Evolutionary conservation across 441 rosid species (phyloP).

Genomic region (Syzygium syzygioides): DNA sequence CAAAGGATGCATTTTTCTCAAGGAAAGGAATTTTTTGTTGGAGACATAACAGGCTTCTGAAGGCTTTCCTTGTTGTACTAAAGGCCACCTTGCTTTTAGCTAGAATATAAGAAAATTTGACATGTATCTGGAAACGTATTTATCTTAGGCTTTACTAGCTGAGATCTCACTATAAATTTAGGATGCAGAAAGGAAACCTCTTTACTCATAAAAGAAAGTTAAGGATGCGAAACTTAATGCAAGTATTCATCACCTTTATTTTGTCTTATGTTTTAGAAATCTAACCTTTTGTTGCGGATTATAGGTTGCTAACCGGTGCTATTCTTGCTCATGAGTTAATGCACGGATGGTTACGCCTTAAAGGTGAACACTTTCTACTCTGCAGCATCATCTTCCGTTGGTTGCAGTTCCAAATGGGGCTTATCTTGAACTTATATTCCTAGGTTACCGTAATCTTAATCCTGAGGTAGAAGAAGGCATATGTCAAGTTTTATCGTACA

Average conservation of each 20-base stretch:
- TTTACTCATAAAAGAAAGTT: background rate
- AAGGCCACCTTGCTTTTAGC: background rate
- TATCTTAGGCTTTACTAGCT: background rate
- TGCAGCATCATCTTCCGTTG: background rate
- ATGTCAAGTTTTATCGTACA: constrained; percentile 78
- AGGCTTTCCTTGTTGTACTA: background rate
- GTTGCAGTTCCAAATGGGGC: background rate
- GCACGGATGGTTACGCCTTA: constrained; percentile 94
- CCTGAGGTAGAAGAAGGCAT: constrained; percentile 96
- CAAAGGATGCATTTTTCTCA: background rate
- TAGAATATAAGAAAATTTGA: background rate
- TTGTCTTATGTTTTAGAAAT: background rate
- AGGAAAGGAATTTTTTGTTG: background rate
- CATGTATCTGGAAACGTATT: background rate
- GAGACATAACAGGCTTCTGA: background rate
- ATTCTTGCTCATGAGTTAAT: constrained; percentile 88
- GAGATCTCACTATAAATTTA: background rate
- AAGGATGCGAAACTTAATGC: background rate
- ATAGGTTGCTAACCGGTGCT: constrained; percentile 88
- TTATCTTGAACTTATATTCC: background rate
- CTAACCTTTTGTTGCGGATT: background rate
- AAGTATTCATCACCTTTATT: background rate
- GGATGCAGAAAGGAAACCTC: background rate
- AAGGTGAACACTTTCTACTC: constrained; percentile 32
- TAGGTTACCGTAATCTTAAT: constrained; percentile 74